A percentile compares a stretch with the other conserved stretches of the same genome.
These are phyloP conservation scores for Trichoderma afroharzianum DNA, from an alignment of 2,329 filamentous ascomycete genomes.

Conservation along the genomic window DNA sequence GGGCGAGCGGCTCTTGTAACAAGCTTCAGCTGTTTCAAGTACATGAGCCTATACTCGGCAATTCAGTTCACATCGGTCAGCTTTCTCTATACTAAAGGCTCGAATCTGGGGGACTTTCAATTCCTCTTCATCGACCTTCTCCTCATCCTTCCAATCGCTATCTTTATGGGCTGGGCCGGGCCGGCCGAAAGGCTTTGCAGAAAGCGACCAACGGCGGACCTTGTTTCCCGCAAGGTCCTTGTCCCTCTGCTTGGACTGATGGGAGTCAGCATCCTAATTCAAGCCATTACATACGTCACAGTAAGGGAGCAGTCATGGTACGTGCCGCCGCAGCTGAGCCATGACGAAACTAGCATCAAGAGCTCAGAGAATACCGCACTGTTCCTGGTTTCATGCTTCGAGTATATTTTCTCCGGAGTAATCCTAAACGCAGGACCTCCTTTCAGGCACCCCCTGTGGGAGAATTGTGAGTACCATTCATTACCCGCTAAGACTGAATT, in stretches of 20 bases:
- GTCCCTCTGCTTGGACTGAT: conserved; percentile 89
- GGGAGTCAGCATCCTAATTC: conserved; percentile 70
- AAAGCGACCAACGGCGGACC: conserved; percentile 85
- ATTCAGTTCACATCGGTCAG: conserved; percentile 98
- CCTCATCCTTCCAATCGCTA: conserved; percentile 90
- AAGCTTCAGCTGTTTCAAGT: conserved; percentile 99
- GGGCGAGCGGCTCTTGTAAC: conserved; percentile 94
- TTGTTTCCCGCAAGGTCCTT: conserved; percentile 89
- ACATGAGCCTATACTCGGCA: conserved; percentile 98
- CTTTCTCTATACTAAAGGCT: conserved; percentile 90
- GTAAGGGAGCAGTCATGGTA: conserved; percentile 84
- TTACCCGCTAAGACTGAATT: not conserved
- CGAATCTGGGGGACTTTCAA: conserved; percentile 95
- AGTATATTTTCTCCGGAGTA: conserved; percentile 88
- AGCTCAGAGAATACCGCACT: conserved; percentile 93
- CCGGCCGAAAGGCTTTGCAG: conserved; percentile 71
- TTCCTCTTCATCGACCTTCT: conserved; percentile 93
- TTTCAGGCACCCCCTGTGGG: conserved; percentile 74
- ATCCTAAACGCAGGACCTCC: conserved; percentile 89
- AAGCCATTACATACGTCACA: conserved; percentile 67
- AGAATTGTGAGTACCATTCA: conserved; percentile 63
- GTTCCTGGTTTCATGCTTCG: conserved; percentile 87
- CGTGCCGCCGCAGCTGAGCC: conserved; percentile 71
- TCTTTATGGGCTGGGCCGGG: conserved; percentile 98
- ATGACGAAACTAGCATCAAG: conserved; percentile 75